Evolutionary conservation across 73 alveolate genomes (phyloP).

Genomic region (Paramecium sexaurelia): DNA sequence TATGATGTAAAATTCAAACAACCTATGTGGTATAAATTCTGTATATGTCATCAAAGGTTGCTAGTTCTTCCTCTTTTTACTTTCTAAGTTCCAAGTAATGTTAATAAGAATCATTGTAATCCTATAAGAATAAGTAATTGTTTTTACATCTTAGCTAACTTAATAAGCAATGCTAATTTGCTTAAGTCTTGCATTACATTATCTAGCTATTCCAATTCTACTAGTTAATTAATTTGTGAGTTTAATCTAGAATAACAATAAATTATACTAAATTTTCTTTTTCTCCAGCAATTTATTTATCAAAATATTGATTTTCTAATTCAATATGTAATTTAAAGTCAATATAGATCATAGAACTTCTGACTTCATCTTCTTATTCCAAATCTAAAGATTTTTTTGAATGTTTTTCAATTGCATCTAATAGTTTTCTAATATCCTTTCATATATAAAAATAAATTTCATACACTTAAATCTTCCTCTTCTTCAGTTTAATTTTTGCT

Average conservation of each 20-base stretch:
- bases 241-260: background rate
- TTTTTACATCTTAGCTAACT: slow-evolving; percentile 9
- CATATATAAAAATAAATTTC: background rate
- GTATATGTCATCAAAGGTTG: slow-evolving; percentile 50
- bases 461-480: slow-evolving; percentile 46
- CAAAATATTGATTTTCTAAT: slow-evolving; percentile 24
- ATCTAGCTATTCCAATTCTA: slow-evolving; percentile 15
- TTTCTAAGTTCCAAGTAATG: slow-evolving; percentile 48
- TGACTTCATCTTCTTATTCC: slow-evolving; percentile 49
- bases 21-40: slow-evolving; percentile 50
- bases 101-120: background rate
- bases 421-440: slow-evolving; percentile 20
- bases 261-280: slow-evolving; percentile 19
- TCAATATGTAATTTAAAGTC: slow-evolving; percentile 49
- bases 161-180: background rate
- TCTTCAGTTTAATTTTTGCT: background rate
- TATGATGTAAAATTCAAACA: slow-evolving; percentile 18
- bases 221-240: slow-evolving; percentile 35
- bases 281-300: slow-evolving; percentile 29
- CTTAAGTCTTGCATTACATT: slow-evolving; percentile 56
- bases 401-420: slow-evolving; percentile 39
- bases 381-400: background rate
- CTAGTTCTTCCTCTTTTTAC: slow-evolving; percentile 45
- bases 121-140: background rate
- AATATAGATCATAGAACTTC: slow-evolving; percentile 44